Evolutionary conservation across 306 rosid species (phyloP).

Genomic region (Medicago arabica): DNA sequence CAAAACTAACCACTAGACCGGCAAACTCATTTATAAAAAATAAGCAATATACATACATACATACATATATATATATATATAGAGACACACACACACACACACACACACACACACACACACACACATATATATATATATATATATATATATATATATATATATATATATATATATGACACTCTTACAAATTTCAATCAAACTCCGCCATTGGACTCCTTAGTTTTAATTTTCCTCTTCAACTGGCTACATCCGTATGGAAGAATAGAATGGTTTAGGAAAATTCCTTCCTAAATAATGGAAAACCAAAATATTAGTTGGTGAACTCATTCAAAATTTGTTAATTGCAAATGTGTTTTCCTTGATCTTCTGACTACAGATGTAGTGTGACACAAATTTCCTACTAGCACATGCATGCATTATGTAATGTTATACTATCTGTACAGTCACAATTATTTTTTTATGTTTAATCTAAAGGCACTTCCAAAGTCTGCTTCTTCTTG

Average conservation of each 20-base stretch:
- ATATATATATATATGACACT: too few species aligned
- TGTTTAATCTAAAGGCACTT: conserved; percentile 5
- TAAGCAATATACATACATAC: too few species aligned
- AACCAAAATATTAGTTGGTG: conserved; percentile 11
- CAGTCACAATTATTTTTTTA: background rate
- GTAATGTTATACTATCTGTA: background rate
- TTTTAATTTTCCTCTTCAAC: conserved; percentile 10
- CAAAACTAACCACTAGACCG: too few species aligned
- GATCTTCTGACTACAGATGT: background rate
- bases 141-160: too few species aligned
- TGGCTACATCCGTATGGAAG: conserved; percentile 22
- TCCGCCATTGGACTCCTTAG: too few species aligned
- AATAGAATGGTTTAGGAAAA: conserved; percentile 24
- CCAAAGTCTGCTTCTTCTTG: conserved; percentile 16
- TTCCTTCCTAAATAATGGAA: conserved; percentile 25
- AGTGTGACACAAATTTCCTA: background rate
- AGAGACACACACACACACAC: too few species aligned
- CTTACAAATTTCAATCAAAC: too few species aligned
- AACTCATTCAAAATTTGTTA: background rate
- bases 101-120: too few species aligned
- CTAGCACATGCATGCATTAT: conserved; percentile 13
- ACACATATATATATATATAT: too few species aligned
- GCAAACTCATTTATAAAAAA: too few species aligned
- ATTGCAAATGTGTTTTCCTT: conserved; percentile 26
- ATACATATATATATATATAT: too few species aligned